Evolutionary conservation across 1,284 basidiomycete species (phyloP), one percentile per base, ranked within the genome.

Genomic region (Malassezia arunalokei): DNA sequence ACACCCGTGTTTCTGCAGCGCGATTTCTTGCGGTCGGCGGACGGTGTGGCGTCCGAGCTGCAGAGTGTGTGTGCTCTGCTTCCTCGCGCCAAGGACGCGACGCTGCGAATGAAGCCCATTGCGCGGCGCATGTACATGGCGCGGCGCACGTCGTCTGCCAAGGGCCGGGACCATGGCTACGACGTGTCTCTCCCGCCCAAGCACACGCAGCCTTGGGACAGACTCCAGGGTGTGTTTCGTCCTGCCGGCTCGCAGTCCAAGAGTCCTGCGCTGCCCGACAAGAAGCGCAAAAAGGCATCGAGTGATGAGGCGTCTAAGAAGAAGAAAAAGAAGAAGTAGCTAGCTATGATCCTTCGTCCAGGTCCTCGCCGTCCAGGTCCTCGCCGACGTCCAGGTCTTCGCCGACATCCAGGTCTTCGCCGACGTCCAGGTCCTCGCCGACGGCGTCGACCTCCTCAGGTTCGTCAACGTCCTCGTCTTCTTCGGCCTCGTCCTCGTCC

Each of bases 161-260:
- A 46, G 40, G 27, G 30, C 3, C 39, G n/a, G 51, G 7, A 49
- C 46, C 33, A 50, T 49, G 38, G 31, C 48, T 4, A 49, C 38
- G 14, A 57, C 49, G 42, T 40, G 43, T 17, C 57, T 46, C 20
- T 54, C 45, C 24, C 51, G 50, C 51, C 57, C 49, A 38, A 54
- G 50, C 51, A 51, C 14, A 50, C 54, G 28, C 65, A 66, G 55
- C 65, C 65, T 3, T 65, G 63, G 63, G 59, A 65, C 32, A 42
- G 61, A 28, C 40, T 66, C 4, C 57, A 57, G 30, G 61, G 61
- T 2, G 43, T 40, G 27, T 66, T 65, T 43, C 41, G 37, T 14
- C 56, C 56, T 1, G 40, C 44, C 3, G 56, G 56, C 39, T 49
- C 56, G 31, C 44, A 41, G 24, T 12, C 29, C 14, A 17, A 15